Conservation (phyloP, 768 basidiomycete genomes). For the Kwoniella sp. region DNA sequence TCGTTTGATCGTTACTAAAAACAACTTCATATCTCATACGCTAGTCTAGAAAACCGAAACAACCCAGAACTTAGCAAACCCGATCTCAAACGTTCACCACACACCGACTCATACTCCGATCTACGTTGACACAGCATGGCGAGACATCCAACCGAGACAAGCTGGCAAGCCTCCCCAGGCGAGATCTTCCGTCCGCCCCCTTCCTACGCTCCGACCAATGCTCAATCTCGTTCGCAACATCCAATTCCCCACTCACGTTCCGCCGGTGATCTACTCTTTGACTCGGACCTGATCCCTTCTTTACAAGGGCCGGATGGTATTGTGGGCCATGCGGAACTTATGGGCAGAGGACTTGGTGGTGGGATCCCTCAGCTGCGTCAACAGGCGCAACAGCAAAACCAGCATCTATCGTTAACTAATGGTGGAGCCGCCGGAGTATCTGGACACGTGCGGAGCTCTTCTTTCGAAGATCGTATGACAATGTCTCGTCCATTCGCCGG, state of each 20-base stretch:
- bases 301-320: conserved; percentile 9
- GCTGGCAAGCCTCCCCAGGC: conserved; percentile 1
- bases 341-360: conserved; percentile 8
- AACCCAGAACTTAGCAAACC: too few relatives aligned
- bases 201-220: neutral
- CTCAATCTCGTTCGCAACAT: neutral
- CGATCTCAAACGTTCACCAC: too few relatives aligned
- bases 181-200: conserved; percentile 1
- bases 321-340: conserved; percentile 14
- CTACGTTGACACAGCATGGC: neutral
- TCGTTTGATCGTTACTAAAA: too few relatives aligned
- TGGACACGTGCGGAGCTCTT: neutral
- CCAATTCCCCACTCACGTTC: neutral
- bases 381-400: neutral
- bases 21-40: too few relatives aligned
- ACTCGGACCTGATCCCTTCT: conserved; percentile 31
- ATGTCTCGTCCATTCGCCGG: neutral
- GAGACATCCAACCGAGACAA: neutral
- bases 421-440: neutral
- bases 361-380: neutral
- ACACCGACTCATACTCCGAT: neutral
- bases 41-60: too few relatives aligned
- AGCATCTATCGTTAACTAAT: neutral
- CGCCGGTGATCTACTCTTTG: conserved; percentile 13
- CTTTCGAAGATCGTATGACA: neutral